Evolutionary conservation across 2,329 filamentous ascomycete species (phyloP), one percentile per base, ranked within the genome.

Genomic region (Xylaria sp.): DNA sequence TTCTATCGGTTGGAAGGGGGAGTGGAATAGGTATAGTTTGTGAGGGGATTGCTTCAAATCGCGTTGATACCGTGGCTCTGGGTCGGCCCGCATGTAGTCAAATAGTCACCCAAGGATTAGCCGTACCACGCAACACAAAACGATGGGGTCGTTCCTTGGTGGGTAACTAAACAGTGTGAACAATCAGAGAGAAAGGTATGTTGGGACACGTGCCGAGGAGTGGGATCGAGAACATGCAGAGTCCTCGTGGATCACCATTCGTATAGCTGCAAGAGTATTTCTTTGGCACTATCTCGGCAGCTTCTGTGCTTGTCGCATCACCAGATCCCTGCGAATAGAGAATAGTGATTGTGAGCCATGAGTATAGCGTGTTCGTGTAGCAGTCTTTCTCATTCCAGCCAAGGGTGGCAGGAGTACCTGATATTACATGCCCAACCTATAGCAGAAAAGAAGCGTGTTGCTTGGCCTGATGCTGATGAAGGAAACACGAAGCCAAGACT

Each of bases 41-140:
- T 39, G 66, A 68, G 46, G 20, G 43, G 39, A 63, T 43, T 62
- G 46, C 8, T 15, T 67, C 56, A 60, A 25, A 43, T 49, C 59
- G 64, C 28, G 52, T 61, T 57, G 67, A 64, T 71, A 70, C 70
- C 70, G 64, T 57, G 56, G 39, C 61, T 61, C 52, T 71, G 70
- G 70, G 62, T 71, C 70, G 59, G 54, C 67, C 67, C 52, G 64
- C 67, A 65, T 62, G 67, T 62, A 51, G 59, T 58, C 67, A 46
- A 54, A 67, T 58, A 51, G 61, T 46, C 54, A 70, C 48, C 68
- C 61, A 57, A 56, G 41, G 66, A 61, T 63, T 68, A 54, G 66
- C 43, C 66, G 54, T 57, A 61, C 64, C 55, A 69, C 49, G 66
- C 55, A 51, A 49, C n/a, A 59, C 52, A 62, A 60, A 28, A 18